Conservation (phyloP, 805 yeast species). For the Cyberlindnera bimundalis region DNA sequence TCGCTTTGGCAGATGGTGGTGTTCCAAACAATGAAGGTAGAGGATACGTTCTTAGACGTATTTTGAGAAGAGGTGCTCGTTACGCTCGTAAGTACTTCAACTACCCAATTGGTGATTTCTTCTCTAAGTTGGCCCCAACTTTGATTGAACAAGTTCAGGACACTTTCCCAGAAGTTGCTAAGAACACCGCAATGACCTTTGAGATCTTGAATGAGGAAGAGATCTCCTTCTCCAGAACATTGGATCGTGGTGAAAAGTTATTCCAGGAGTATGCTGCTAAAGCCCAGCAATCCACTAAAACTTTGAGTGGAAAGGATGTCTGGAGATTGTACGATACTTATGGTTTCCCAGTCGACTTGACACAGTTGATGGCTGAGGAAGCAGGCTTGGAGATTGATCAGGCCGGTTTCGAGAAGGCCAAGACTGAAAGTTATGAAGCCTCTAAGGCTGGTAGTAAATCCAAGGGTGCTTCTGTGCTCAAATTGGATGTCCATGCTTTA, state of each 20-base stretch:
- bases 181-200: conserved; percentile 67
- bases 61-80: conserved; percentile 96
- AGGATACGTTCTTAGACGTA: conserved; percentile 96
- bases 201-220: conserved; percentile 97
- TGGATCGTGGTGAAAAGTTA: conserved; percentile 96
- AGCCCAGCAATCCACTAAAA: conserved; percentile 71
- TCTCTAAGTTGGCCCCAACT: conserved; percentile 89
- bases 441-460: conserved; percentile 82
- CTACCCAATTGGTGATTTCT: conserved; percentile 92
- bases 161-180: conserved; percentile 87
- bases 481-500: conserved; percentile 88
- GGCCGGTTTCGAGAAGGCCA: conserved; percentile 87
- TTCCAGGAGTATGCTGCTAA: conserved; percentile 89
- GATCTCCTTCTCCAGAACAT: conserved; percentile 87
- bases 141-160: conserved; percentile 83
- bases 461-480: conserved; percentile 56
- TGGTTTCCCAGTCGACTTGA: conserved; percentile 98
- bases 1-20: conserved; percentile 98
- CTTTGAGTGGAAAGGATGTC: conserved; percentile 88
- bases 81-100: conserved; percentile 94
- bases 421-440: conserved; percentile 86
- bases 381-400: conserved; percentile 91
- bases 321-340: conserved; percentile 98
- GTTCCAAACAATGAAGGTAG: conserved; percentile 99
- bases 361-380: conserved; percentile 98